Percentiles rank a stretch among this genome's conserved stretches.
These are phyloP conservation scores for Dispira simplex DNA, from an alignment of 192 early-diverging fungal genomes.

Conservation along the genomic window DNA sequence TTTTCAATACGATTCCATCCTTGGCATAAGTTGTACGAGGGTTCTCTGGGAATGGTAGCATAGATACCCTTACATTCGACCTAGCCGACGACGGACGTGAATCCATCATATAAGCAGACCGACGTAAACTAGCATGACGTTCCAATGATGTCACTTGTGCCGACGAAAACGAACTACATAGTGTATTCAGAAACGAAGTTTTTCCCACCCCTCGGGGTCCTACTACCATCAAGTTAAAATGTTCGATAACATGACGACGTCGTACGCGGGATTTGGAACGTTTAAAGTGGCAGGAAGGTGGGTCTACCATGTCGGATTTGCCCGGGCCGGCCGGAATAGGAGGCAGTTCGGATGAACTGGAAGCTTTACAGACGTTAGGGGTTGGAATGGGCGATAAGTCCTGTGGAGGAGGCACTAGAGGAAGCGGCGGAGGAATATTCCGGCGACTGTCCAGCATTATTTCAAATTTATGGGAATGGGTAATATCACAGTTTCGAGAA, in stretches of 20 bases:
- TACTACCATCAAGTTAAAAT: constrained; percentile 9
- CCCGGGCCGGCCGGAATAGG: neutral
- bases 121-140: neutral
- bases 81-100: neutral
- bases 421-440: neutral
- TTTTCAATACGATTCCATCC: neutral
- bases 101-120: neutral
- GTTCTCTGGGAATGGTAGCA: neutral
- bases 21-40: neutral
- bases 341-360: neutral
- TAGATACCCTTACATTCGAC: too few relatives aligned
- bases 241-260: constrained; percentile 2
- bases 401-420: neutral
- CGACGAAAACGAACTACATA: neutral
- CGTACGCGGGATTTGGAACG: constrained; percentile 1
- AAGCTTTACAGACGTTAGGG: neutral
- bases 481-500: too few relatives aligned
- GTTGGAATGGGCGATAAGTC: neutral
- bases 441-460: neutral
- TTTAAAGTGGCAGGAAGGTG: neutral
- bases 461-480: too few relatives aligned
- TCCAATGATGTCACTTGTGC: neutral
- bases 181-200: neutral
- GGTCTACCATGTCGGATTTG: neutral
- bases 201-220: neutral